Base-by-base conservation (phyloP, 192 early-diverging fungal species). In the Coemansia javaensis region DNA sequence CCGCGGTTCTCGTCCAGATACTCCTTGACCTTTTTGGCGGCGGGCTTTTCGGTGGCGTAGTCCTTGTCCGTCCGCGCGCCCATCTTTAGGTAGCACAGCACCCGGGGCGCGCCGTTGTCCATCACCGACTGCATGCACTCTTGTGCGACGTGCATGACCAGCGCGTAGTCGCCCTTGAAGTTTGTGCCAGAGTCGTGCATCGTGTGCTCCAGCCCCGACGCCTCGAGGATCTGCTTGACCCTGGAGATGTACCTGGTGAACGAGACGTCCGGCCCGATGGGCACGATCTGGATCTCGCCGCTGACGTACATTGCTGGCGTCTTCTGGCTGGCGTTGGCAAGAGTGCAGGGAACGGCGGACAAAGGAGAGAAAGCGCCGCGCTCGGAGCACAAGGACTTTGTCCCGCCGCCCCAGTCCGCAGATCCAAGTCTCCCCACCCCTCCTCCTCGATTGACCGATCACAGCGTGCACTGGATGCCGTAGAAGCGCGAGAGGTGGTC, bases 401-500 rank as follows among this genome's bases (percentile, higher is more conserved):
- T 36, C 25, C 47, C 10, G 16, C 16, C 21, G n/a, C n/a, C 7
- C 33, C 13, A 18, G 23, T 12, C 11, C 11, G n/a, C 15, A 20
- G 20, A 23, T 25, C 24, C 24, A 25, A 6, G 24, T 6, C 24
- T n/a, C n/a, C n/a, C n/a, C n/a, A n/a, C n/a, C n/a, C n/a, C n/a
- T n/a, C n/a, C n/a, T n/a, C n/a, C n/a, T n/a, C n/a, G n/a, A n/a
- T n/a, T n/a, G n/a, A 21, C 44, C 14, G 37, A 4, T 53, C 32
- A 64, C 18, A 41, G 18, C 0, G 21, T 55, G 23, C 52, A 56
- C 12, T 39, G 22, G 32, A 76, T 54, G 21, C 51, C 72, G 40
- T 82, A 82, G 47, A 77, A 32, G 44, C 77, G 68, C 33, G 84
- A 59, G 12, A 98, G 57, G 47, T 91, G 87, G 52, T 95, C 89